Evolutionary conservation across 805 yeast species (phyloP).

Genomic region (Yarrowia osloensis): DNA sequence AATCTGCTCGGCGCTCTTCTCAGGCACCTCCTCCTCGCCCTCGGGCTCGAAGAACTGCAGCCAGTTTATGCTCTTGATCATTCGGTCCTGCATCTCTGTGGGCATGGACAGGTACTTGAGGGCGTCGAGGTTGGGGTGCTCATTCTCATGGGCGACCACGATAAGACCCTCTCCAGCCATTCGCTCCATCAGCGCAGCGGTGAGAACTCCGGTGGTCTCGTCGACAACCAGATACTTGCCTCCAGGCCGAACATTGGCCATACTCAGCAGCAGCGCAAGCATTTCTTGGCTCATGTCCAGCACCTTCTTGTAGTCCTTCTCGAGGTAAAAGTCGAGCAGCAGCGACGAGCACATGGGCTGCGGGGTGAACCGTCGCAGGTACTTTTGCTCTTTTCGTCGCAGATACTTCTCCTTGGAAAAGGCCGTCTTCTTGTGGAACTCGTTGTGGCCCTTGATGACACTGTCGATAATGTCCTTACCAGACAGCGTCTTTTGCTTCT

Average conservation of each 20-base stretch:
- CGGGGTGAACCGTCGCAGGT: slow-evolving; percentile 79
- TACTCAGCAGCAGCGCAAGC: slow-evolving; percentile 71
- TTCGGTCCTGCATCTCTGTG: slow-evolving; percentile 51
- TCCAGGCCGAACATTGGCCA: slow-evolving; percentile 84
- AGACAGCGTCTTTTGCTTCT: slow-evolving; percentile 55
- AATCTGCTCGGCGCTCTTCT: slow-evolving; percentile 53
- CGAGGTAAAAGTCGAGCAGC: slow-evolving; percentile 70
- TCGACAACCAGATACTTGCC: slow-evolving; percentile 87
- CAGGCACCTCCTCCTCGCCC: slow-evolving; percentile 48
- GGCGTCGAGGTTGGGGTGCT: slow-evolving; percentile 80
- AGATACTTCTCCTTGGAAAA: slow-evolving; percentile 91
- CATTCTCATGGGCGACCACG: slow-evolving; percentile 83
- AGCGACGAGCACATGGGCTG: slow-evolving; percentile 71
- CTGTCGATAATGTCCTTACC: slow-evolving; percentile 78
- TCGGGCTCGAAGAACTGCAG: slow-evolving; percentile 84
- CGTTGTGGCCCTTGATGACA: slow-evolving; percentile 80
- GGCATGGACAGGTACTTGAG: slow-evolving; percentile 63
- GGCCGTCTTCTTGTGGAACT: slow-evolving; percentile 84
- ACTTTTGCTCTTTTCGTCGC: slow-evolving; percentile 89
- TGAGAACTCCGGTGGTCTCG: slow-evolving; percentile 91
- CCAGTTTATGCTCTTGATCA: slow-evolving; percentile 71
- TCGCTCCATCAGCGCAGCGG: slow-evolving; percentile 84
- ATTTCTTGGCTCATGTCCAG: slow-evolving; percentile 85
- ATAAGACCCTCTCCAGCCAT: slow-evolving; percentile 76
- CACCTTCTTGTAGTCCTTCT: slow-evolving; percentile 71